Conservation (phyloP, 225 moss, liverwort and hornwort species). For the Bryum argenteum region DNA sequence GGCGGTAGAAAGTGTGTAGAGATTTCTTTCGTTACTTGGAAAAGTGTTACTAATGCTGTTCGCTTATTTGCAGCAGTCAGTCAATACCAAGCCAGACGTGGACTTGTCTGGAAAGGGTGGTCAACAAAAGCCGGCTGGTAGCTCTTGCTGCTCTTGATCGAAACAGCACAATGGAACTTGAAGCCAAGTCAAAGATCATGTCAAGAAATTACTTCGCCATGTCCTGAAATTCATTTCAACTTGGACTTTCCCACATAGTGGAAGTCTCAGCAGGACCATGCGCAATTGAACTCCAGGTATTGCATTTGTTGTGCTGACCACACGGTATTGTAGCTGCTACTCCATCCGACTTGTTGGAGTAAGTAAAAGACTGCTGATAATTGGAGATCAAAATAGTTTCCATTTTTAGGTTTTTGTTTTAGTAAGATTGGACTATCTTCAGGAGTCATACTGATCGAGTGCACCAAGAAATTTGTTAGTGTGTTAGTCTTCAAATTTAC, state of each 20-base stretch:
- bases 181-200: slow-evolving; percentile 17
- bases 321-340: slow-evolving; percentile 37
- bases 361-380: slow-evolving; percentile 14
- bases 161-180: not conserved
- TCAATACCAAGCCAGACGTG: slow-evolving; percentile 57
- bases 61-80: slow-evolving; percentile 45
- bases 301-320: slow-evolving; percentile 25
- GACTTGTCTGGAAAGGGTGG: slow-evolving; percentile 44
- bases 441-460: too few species aligned
- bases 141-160: slow-evolving; percentile 48
- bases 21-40: not conserved
- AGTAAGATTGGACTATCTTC: slow-evolving; percentile 8
- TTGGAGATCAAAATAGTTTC: slow-evolving; percentile 26
- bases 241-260: slow-evolving; percentile 28
- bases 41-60: slow-evolving; percentile 8
- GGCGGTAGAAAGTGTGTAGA: not conserved
- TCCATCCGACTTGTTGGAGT: slow-evolving; percentile 17
- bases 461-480: too few species aligned
- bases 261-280: slow-evolving; percentile 29
- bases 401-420: slow-evolving; percentile 15
- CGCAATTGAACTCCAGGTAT: slow-evolving; percentile 18
- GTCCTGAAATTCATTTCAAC: slow-evolving; percentile 6
- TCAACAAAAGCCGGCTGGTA: slow-evolving; percentile 63
- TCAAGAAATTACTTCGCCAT: slow-evolving; percentile 31
- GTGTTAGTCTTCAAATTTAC: too few species aligned